A percentile compares a stretch with the other conserved stretches of the same genome.
Conservation (phyloP, 495 filamentous ascomycete species). For the Talaromyces adpressus region DNA sequence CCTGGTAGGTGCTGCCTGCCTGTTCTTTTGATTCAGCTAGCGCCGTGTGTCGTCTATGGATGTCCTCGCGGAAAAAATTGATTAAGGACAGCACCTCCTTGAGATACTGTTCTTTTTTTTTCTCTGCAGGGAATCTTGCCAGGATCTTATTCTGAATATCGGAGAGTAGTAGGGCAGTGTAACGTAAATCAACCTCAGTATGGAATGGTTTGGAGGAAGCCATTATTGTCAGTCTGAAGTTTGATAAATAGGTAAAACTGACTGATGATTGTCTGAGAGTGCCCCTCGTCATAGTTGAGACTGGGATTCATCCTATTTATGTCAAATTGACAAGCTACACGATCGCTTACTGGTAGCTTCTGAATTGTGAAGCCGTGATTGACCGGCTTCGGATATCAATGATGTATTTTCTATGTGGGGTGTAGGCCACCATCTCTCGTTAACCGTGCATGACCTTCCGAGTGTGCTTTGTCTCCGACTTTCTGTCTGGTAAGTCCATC, state of each 20-base stretch:
- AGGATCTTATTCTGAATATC: slow-evolving; percentile 4
- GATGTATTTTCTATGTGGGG: neutral
- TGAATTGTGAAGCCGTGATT: neutral
- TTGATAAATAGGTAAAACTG: no score
- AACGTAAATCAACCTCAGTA: slow-evolving; percentile 2
- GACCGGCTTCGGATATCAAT: neutral
- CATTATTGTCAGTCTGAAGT: neutral
- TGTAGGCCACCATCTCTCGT: neutral
- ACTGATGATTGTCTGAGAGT: no score
- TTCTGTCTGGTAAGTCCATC: no score
- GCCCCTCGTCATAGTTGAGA: no score
- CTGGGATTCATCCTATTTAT: neutral
- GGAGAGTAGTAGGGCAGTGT: slow-evolving; percentile 1
- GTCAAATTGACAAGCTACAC: neutral
- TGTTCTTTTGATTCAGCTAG: neutral
- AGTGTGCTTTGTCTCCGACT: neutral
- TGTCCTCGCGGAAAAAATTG: neutral
- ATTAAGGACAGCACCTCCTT: neutral
- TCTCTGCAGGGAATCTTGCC: neutral
- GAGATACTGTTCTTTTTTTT: neutral
- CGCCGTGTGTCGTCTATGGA: neutral
- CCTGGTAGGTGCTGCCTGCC: neutral
- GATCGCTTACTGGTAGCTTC: neutral
- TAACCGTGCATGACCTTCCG: neutral
- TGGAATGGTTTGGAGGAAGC: slow-evolving; percentile 2